A percentile compares a stretch with the other conserved stretches of the same genome.
Evolutionary conservation across 2,329 filamentous ascomycete species (phyloP).

Genomic region (Trichoderma sp.): DNA sequence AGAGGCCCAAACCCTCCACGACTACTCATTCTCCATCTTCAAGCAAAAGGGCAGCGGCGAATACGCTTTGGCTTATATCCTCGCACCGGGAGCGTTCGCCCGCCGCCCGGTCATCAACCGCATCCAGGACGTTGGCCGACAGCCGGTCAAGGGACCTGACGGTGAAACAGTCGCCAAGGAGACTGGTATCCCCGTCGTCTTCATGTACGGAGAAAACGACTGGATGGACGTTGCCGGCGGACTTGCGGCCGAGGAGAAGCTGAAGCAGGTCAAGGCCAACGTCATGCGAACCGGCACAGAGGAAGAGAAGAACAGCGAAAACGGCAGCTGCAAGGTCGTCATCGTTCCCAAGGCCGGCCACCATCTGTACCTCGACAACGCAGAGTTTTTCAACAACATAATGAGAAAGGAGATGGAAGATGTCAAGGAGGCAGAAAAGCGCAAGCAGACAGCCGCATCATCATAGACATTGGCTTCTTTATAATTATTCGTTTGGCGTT

Average conservation of each 20-base stretch:
- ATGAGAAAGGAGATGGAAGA: slow-evolving; percentile 59
- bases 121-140: slow-evolving; percentile 85
- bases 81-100: slow-evolving; percentile 91
- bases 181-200: slow-evolving; percentile 77
- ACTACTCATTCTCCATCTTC: slow-evolving; percentile 94
- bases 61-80: slow-evolving; percentile 88
- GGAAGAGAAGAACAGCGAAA: slow-evolving; percentile 72
- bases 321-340: slow-evolving; percentile 80
- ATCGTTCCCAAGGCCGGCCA: slow-evolving; percentile 68
- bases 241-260: slow-evolving; percentile 75
- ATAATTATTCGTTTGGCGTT: neutral
- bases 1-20: slow-evolving; percentile 83
- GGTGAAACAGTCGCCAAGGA: slow-evolving; percentile 44
- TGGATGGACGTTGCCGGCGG: slow-evolving; percentile 98
- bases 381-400: slow-evolving; percentile 59
- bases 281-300: slow-evolving; percentile 64
- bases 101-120: slow-evolving; percentile 84
- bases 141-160: slow-evolving; percentile 50
- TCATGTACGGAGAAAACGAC: slow-evolving; percentile 97
- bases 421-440: slow-evolving; percentile 44
- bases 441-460: slow-evolving; percentile 29
- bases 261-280: slow-evolving; percentile 68
- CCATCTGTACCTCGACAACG: slow-evolving; percentile 64
- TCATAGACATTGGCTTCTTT: neutral
- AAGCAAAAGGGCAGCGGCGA: slow-evolving; percentile 89